These are phyloP conservation scores for Talaromyces sp. DNA, from an alignment of 2,329 filamentous ascomycete genomes.

Conservation along the genomic window DNA sequence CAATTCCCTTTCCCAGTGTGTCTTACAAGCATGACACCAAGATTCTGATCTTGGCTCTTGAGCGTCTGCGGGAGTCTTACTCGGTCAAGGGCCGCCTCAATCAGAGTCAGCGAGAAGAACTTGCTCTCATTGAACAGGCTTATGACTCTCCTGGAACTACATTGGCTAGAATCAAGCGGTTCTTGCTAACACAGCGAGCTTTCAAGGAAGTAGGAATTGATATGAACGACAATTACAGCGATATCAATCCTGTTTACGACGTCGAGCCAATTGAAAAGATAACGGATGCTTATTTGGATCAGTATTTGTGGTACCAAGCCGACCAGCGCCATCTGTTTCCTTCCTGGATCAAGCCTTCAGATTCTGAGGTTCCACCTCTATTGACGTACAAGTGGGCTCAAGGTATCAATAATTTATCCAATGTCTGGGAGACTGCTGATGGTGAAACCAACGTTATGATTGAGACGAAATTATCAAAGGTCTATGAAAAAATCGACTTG, in stretches of 20 bases:
- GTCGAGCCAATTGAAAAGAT: constrained; percentile 99
- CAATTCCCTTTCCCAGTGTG: constrained; percentile 96
- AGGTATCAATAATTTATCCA: constrained; percentile 95
- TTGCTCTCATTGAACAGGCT: constrained; percentile 94
- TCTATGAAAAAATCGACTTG: constrained; percentile 98
- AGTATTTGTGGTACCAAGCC: constrained; percentile 98
- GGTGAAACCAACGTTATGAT: constrained; percentile 99
- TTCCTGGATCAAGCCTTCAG: constrained; percentile 97
- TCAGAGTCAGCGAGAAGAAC: constrained; percentile 93
- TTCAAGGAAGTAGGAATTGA: constrained; percentile 99
- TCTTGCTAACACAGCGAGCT: constrained; percentile 90
- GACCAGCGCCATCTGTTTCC: constrained; percentile 96
- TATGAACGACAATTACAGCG: constrained; percentile 99
- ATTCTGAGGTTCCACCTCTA: constrained; percentile 92
- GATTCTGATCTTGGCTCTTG: constrained; percentile 91
- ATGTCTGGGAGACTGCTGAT: constrained; percentile 89
- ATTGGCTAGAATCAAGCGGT: constrained; percentile 92
- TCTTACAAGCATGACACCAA: constrained; percentile 99
- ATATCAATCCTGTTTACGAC: constrained; percentile 98
- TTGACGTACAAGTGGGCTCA: constrained; percentile 99
- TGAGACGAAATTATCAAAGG: constrained; percentile 96
- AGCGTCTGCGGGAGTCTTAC: constrained; percentile 90
- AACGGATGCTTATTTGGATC: constrained; percentile 95
- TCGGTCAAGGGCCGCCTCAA: constrained; percentile 96
- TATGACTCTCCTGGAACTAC: constrained; percentile 98